phyloP scores from a whole-genome alignment of 345 rosid genomes.

The Turritis glabra region DNA sequence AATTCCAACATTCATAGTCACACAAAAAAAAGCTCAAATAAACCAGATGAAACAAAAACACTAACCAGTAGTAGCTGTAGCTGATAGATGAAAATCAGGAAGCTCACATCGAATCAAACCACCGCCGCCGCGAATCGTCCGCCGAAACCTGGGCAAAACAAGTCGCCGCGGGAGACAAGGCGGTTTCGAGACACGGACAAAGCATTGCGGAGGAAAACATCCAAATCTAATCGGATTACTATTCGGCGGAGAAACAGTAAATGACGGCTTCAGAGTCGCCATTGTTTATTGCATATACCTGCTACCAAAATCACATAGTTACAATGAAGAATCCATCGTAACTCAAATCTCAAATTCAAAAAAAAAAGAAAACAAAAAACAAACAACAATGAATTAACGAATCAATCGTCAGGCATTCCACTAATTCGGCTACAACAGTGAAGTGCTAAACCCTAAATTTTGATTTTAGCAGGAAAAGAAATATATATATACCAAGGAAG shows the following conservation, averaged over 20 bases:
- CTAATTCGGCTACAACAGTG: not conserved
- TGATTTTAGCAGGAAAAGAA: not conserved
- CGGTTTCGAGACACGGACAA: slow-evolving; percentile 19
- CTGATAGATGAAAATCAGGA: slow-evolving; percentile 36
- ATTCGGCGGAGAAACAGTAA: slow-evolving; percentile 25
- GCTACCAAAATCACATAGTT: slow-evolving; percentile 4
- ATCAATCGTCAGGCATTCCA: slow-evolving; percentile 9
- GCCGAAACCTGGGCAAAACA: slow-evolving; percentile 2
- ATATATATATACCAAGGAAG: not conserved
- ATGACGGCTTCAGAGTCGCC: slow-evolving; percentile 35
- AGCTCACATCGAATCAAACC: slow-evolving; percentile 37
- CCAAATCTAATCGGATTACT: slow-evolving; percentile 32
- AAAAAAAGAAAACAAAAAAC: no score
- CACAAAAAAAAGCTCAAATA: not conserved
- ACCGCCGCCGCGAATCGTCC: slow-evolving; percentile 17
- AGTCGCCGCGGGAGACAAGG: slow-evolving; percentile 15
- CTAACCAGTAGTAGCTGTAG: slow-evolving; percentile 38
- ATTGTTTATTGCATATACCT: slow-evolving; percentile 29
- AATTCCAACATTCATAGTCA: not conserved
- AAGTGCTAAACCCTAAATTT: slow-evolving; percentile 8
- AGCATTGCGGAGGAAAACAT: slow-evolving; percentile 30
- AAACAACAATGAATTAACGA: not conserved
- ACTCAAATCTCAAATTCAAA: not conserved
- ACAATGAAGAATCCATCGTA: not conserved
- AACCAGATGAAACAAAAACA: not conserved